A percentile compares a stretch with the other conserved stretches of the same genome.
These are phyloP conservation scores for Arachis monticola DNA, from an alignment of 331 rosid species.

Conservation along the genomic window DNA sequence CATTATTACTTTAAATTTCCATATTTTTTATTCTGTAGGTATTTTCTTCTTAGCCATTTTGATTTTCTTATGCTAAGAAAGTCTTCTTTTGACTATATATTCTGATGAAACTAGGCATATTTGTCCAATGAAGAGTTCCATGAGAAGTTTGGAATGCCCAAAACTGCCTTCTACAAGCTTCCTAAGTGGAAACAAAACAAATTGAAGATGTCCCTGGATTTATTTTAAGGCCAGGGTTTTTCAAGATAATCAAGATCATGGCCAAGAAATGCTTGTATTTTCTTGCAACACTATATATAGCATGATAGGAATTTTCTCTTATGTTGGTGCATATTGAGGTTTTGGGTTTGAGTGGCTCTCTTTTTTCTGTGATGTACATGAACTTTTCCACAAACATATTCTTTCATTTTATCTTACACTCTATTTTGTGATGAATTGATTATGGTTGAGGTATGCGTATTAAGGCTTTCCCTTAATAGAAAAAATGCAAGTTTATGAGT, in stretches of 20 bases:
- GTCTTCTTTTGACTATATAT: neutral
- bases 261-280: constrained; percentile 22
- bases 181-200: constrained; percentile 98
- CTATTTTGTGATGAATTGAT: neutral
- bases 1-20: neutral
- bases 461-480: too few relatives aligned
- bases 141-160: constrained; percentile 70
- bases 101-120: constrained; percentile 69
- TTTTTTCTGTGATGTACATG: constrained; percentile 14
- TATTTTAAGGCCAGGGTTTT: constrained; percentile 55
- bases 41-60: neutral
- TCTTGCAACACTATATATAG: constrained; percentile 22
- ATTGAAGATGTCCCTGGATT: constrained; percentile 77
- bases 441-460: constrained; percentile 20
- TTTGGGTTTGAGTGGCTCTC: constrained; percentile 27
- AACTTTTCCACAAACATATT: neutral
- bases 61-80: neutral
- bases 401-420: constrained; percentile 23
- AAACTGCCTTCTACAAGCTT: constrained; percentile 72
- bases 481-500: too few relatives aligned
- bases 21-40: neutral
- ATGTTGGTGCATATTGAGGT: constrained; percentile 23
- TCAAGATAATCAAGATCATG: constrained; percentile 33
- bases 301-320: neutral
- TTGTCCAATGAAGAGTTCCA: constrained; percentile 80